Conservation (phyloP, 2,329 filamentous ascomycete species). For the Ophiostoma sp. region DNA sequence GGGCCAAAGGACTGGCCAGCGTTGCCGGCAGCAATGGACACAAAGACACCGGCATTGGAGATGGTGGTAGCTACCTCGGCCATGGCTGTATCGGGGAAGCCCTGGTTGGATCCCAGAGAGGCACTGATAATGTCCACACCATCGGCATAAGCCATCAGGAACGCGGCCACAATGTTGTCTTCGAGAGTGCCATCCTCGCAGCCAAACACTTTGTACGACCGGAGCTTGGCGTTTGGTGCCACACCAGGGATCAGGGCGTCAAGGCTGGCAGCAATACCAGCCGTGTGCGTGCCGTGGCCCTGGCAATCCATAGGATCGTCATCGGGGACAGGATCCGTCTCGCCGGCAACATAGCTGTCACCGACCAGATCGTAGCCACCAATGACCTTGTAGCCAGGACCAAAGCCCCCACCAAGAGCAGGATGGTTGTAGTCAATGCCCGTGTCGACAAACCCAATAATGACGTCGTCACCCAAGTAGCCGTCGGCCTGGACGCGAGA, state of each 20-base stretch:
- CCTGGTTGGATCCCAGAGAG: slow-evolving; percentile 36
- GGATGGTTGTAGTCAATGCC: slow-evolving; percentile 27
- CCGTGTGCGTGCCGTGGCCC: slow-evolving; percentile 19
- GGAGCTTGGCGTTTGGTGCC: slow-evolving; percentile 33
- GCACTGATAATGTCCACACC: slow-evolving; percentile 46
- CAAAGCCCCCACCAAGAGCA: slow-evolving; percentile 28
- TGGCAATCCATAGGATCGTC: slow-evolving; percentile 13
- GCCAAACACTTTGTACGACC: slow-evolving; percentile 34
- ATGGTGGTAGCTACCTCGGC: slow-evolving; percentile 44
- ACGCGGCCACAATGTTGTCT: slow-evolving; percentile 40
- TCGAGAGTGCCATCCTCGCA: slow-evolving; percentile 31
- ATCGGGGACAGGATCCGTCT: neutral
- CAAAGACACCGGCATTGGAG: slow-evolving; percentile 42
- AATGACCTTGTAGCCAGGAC: slow-evolving; percentile 26
- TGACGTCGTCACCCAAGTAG: slow-evolving; percentile 23
- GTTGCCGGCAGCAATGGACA: slow-evolving; percentile 46
- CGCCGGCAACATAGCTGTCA: slow-evolving; percentile 3
- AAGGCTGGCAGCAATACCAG: neutral
- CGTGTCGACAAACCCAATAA: slow-evolving; percentile 24
- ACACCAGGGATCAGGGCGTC: slow-evolving; percentile 28
- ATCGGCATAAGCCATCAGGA: slow-evolving; percentile 40
- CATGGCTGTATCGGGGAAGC: slow-evolving; percentile 41
- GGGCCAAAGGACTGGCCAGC: slow-evolving; percentile 34
- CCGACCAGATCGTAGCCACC: slow-evolving; percentile 28
- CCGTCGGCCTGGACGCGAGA: slow-evolving; percentile 24